Percentiles rank a stretch among this genome's conserved stretches.
Evolutionary conservation across 2,329 filamentous ascomycete species (phyloP).

Genomic region (Colletotrichum echinochloae): DNA sequence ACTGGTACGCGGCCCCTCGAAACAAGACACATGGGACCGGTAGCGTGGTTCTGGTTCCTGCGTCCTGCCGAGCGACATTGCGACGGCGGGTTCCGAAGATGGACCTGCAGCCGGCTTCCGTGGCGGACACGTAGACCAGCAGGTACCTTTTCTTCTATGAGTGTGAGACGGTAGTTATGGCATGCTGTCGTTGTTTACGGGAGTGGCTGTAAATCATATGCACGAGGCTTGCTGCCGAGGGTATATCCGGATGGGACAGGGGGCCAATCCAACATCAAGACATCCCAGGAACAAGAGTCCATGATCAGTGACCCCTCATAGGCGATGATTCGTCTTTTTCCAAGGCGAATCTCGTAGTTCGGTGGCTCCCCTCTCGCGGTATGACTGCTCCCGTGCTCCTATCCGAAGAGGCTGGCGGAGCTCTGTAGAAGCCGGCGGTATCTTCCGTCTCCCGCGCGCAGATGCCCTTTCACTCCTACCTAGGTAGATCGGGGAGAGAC

Average conservation of each 20-base stretch:
- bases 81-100: neutral
- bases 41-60: conserved; percentile 29
- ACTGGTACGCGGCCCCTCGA: neutral
- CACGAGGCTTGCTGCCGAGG: neutral
- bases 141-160: neutral
- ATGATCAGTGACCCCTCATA: neutral
- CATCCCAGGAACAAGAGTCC: neutral
- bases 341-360: too few relatives aligned
- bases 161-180: neutral
- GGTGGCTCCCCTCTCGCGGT: too few relatives aligned
- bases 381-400: too few relatives aligned
- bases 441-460: too few relatives aligned
- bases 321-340: too few relatives aligned
- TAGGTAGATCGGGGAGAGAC: too few relatives aligned
- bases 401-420: too few relatives aligned
- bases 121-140: neutral
- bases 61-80: neutral
- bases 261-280: neutral
- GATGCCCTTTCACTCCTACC: too few relatives aligned
- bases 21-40: conserved; percentile 16
- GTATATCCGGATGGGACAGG: neutral
- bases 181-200: neutral
- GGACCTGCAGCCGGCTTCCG: neutral
- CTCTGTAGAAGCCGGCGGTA: too few relatives aligned
- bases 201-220: neutral